Evolutionary conservation across 352 stramenopile species (phyloP).

Genomic region (Phytophthora vignae): DNA sequence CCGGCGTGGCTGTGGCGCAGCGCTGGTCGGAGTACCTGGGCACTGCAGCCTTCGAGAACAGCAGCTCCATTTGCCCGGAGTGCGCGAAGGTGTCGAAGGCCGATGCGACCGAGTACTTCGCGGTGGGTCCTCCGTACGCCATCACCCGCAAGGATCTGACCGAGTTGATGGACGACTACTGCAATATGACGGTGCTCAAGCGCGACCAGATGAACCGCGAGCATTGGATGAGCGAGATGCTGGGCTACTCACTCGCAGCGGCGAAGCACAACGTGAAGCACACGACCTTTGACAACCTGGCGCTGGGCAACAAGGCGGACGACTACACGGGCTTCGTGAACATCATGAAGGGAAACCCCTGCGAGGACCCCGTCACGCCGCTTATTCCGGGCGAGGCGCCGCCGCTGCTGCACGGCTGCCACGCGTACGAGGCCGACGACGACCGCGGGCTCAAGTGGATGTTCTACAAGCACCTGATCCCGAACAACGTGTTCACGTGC

Average conservation of each 20-base stretch:
- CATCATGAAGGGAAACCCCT: slow-evolving; percentile 70
- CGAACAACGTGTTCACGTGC: slow-evolving; percentile 77
- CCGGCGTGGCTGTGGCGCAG: slow-evolving; percentile 67
- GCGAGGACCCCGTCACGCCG: slow-evolving; percentile 50
- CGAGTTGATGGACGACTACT: slow-evolving; percentile 71
- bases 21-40: slow-evolving; percentile 51
- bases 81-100: slow-evolving; percentile 50
- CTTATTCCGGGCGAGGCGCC: slow-evolving; percentile 58
- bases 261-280: slow-evolving; percentile 76
- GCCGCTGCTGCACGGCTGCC: slow-evolving; percentile 55
- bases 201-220: slow-evolving; percentile 47
- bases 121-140: slow-evolving; percentile 65
- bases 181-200: slow-evolving; percentile 61
- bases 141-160: slow-evolving; percentile 64
- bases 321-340: slow-evolving; percentile 72
- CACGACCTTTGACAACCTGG: slow-evolving; percentile 81
- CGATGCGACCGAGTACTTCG: slow-evolving; percentile 61
- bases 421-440: slow-evolving; percentile 54
- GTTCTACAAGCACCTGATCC: slow-evolving; percentile 73
- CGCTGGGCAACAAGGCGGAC: slow-evolving; percentile 55
- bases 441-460: slow-evolving; percentile 63
- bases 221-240: slow-evolving; percentile 56
- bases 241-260: slow-evolving; percentile 67
- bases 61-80: slow-evolving; percentile 58
- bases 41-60: slow-evolving; percentile 51